These are phyloP conservation scores for Sparassis latifolia DNA, from an alignment of 1,284 basidiomycete species.

Conservation along the genomic window DNA sequence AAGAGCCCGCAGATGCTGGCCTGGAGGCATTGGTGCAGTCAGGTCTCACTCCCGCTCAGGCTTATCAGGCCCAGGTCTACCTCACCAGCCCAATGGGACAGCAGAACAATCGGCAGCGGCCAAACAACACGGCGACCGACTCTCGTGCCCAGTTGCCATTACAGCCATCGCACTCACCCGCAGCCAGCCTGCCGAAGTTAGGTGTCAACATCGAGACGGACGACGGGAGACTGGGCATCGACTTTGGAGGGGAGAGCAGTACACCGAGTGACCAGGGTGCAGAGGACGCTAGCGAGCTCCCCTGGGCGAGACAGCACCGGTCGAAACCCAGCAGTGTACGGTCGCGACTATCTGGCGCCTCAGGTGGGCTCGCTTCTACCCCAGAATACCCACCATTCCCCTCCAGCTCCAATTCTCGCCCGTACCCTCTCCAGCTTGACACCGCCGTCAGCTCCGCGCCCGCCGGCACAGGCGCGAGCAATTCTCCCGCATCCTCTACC, in stretches of 20 bases:
- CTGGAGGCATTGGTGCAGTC: slow-evolving; percentile 41
- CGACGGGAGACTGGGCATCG: slow-evolving; percentile 47
- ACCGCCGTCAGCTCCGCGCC: slow-evolving; percentile 31
- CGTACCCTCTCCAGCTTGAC: slow-evolving; percentile 42
- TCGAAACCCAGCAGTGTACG: slow-evolving; percentile 22
- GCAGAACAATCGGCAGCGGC: slow-evolving; percentile 11
- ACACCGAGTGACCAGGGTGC: slow-evolving; percentile 31
- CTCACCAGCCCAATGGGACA: slow-evolving; percentile 29
- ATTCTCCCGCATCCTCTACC: slow-evolving; percentile 51
- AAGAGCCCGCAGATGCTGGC: slow-evolving; percentile 47
- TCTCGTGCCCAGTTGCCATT: slow-evolving; percentile 2
- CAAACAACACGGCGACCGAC: neutral
- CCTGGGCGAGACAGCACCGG: slow-evolving; percentile 34
- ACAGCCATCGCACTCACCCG: slow-evolving; percentile 1
- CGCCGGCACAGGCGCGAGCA: slow-evolving; percentile 30
- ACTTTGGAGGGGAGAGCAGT: slow-evolving; percentile 39
- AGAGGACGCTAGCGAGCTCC: slow-evolving; percentile 56
- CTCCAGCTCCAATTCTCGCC: slow-evolving; percentile 25
- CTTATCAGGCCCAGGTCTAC: slow-evolving; percentile 72
- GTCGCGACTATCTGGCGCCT: slow-evolving; percentile 21
- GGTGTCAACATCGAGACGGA: slow-evolving; percentile 46
- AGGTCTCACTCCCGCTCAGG: slow-evolving; percentile 69
- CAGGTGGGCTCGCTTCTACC: slow-evolving; percentile 14
- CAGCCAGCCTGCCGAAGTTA: slow-evolving; percentile 31
- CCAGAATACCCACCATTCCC: slow-evolving; percentile 15